These are phyloP conservation scores for Pleurotus pulmonarius DNA, from an alignment of 768 basidiomycete genomes.

Conservation along the genomic window DNA sequence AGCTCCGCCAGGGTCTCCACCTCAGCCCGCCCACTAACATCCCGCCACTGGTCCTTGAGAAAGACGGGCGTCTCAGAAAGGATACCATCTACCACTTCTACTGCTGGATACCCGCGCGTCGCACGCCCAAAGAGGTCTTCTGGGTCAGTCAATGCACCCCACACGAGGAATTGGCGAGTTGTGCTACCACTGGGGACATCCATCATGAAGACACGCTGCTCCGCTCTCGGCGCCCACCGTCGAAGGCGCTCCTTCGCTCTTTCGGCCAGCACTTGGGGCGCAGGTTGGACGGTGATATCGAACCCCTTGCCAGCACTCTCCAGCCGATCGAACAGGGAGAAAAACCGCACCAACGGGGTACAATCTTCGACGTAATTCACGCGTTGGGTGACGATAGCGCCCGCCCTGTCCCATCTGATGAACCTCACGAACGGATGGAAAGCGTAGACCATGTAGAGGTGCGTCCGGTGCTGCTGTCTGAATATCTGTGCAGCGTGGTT, in stretches of 20 bases:
- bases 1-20: slow-evolving; percentile 16
- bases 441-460: slow-evolving; percentile 25
- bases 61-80: slow-evolving; percentile 15
- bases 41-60: slow-evolving; percentile 28
- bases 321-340: slow-evolving; percentile 15
- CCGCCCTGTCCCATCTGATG: slow-evolving; percentile 29
- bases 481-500: slow-evolving; percentile 16
- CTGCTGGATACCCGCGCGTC: slow-evolving; percentile 19
- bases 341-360: slow-evolving; percentile 16
- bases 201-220: neutral
- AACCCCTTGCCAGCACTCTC: neutral
- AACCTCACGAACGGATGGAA: slow-evolving; percentile 20
- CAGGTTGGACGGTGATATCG: neutral
- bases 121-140: slow-evolving; percentile 16
- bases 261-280: neutral
- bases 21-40: slow-evolving; percentile 14
- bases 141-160: neutral
- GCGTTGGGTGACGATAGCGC: slow-evolving; percentile 18
- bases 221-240: neutral
- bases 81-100: neutral
- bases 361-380: slow-evolving; percentile 18
- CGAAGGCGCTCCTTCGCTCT: neutral
- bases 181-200: neutral
- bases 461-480: slow-evolving; percentile 27
- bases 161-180: neutral